Evolutionary conservation across 495 filamentous ascomycete species (phyloP).

Genomic region (Neurospora sp.): DNA sequence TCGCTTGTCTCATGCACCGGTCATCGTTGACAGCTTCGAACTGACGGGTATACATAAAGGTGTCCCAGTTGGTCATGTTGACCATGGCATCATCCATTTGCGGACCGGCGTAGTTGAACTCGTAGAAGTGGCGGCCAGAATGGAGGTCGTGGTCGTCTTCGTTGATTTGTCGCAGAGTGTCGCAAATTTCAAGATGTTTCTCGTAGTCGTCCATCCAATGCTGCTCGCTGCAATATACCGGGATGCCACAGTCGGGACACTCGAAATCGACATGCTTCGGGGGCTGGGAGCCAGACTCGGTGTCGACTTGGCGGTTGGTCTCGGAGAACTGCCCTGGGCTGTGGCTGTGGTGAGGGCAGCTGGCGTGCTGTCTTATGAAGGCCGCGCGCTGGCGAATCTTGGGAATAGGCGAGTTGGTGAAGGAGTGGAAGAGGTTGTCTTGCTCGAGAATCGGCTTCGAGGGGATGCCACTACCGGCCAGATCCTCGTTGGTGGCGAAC

Average conservation of each 20-base stretch:
- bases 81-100: slow-evolving; percentile 86
- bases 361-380: slow-evolving; percentile 81
- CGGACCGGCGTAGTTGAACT: slow-evolving; percentile 80
- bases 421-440: slow-evolving; percentile 87
- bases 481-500: not conserved
- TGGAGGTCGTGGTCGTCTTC: slow-evolving; percentile 96
- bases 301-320: slow-evolving; percentile 38
- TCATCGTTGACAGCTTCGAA: slow-evolving; percentile 85
- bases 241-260: slow-evolving; percentile 93
- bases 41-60: slow-evolving; percentile 79
- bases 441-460: slow-evolving; percentile 45
- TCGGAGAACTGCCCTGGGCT: slow-evolving; percentile 46
- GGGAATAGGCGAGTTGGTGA: slow-evolving; percentile 75
- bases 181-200: slow-evolving; percentile 82
- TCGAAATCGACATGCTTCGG: slow-evolving; percentile 81
- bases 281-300: slow-evolving; percentile 38
- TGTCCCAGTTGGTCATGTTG: slow-evolving; percentile 99
- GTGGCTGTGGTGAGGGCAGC: slow-evolving; percentile 84
- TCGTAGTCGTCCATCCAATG: slow-evolving; percentile 96
- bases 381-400: slow-evolving; percentile 76
- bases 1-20: slow-evolving; percentile 79
- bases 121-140: slow-evolving; percentile 82
- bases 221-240: slow-evolving; percentile 82
- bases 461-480: not conserved
- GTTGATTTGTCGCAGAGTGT: slow-evolving; percentile 82